These are phyloP conservation scores for Hymenoscyphus scutula DNA, from an alignment of 2,329 filamentous ascomycete species.

Conservation along the genomic window DNA sequence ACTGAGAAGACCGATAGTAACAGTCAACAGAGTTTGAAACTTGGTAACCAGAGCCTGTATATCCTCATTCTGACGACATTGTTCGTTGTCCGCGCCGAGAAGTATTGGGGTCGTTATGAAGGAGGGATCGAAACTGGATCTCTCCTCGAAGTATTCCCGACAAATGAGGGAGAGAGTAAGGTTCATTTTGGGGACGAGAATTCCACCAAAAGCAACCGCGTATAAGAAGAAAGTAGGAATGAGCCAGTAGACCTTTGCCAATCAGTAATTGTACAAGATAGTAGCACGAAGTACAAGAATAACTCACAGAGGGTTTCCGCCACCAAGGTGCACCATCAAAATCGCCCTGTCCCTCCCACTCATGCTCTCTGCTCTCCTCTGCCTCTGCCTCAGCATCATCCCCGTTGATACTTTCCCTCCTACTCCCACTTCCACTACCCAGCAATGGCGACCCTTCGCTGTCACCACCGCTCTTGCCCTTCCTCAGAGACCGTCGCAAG, in stretches of 20 bases:
- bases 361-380: conserved; percentile 20
- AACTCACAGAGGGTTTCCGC: conserved; percentile 58
- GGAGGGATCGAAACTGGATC: conserved; percentile 54
- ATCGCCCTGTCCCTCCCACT: conserved; percentile 54
- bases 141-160: conserved; percentile 73
- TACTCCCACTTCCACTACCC: conserved; percentile 21
- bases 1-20: conserved; percentile 74
- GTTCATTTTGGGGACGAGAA: conserved; percentile 83
- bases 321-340: conserved; percentile 62
- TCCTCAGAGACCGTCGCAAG: conserved; percentile 24
- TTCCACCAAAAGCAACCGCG: conserved; percentile 81
- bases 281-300: not conserved
- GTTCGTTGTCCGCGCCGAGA: conserved; percentile 67
- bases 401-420: conserved; percentile 5
- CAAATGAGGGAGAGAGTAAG: conserved; percentile 83
- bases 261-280: conserved; percentile 29
- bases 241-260: conserved; percentile 74
- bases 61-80: conserved; percentile 71
- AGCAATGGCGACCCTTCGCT: conserved; percentile 29
- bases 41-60: conserved; percentile 74
- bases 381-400: not conserved
- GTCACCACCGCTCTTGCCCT: conserved; percentile 13
- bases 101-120: conserved; percentile 63
- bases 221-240: conserved; percentile 77
- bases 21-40: conserved; percentile 73